Conservation (phyloP, 345 rosid species). For the Murraya koenigii region DNA sequence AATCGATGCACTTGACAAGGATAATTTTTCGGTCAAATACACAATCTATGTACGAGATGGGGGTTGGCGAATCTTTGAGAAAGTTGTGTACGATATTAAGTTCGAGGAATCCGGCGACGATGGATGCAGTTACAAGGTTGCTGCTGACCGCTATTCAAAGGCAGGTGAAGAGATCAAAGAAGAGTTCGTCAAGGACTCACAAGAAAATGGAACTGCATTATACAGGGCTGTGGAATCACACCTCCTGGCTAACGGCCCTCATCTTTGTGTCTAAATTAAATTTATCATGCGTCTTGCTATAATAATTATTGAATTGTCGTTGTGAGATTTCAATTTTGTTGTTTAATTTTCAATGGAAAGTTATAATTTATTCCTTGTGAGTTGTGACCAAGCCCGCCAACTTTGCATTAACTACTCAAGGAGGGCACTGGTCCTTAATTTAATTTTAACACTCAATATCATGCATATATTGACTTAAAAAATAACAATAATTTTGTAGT, state of each 20-base stretch:
- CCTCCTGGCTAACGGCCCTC: too few species aligned
- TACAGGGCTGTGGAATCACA: conserved; percentile 28
- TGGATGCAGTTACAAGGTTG: not conserved
- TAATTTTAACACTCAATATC: too few species aligned
- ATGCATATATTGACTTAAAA: too few species aligned
- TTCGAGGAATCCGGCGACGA: not conserved
- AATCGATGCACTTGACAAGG: not conserved
- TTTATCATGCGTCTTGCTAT: too few species aligned
- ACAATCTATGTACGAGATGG: not conserved
- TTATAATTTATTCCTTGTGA: too few species aligned
- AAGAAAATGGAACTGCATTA: conserved; percentile 18
- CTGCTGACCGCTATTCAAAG: not conserved
- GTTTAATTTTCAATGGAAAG: too few species aligned
- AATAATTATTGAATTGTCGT: too few species aligned
- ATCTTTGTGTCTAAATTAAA: conserved; percentile 6
- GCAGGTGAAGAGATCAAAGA: not conserved
- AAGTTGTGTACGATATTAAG: not conserved
- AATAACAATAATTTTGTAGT: too few species aligned
- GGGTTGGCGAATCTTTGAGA: not conserved
- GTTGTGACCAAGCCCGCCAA: too few species aligned
- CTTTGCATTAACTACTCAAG: too few species aligned
- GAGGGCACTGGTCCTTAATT: too few species aligned
- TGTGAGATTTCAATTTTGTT: too few species aligned
- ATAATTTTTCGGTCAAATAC: not conserved
- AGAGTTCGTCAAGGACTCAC: conserved; percentile 14